Evolutionary conservation across 305 asterid species (phyloP), one percentile per base, ranked within the genome.

Genomic region (Stenogyne calaminthoides): DNA sequence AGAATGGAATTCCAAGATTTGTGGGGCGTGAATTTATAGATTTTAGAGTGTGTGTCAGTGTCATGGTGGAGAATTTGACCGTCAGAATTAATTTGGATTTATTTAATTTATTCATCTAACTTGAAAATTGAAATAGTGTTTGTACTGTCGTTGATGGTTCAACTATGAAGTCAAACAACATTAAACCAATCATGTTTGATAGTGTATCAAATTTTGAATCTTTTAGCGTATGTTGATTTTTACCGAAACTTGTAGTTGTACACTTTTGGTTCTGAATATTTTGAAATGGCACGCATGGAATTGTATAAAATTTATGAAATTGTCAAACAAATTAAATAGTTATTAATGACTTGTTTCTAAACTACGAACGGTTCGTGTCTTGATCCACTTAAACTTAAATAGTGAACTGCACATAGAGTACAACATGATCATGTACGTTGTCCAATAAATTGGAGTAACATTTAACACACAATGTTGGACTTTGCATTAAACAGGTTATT

Each of bases 11-110:
- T 69, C 74, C 56, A 69, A 37, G 34, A 65, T 39, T 14, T 3
- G 47, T 61, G 73, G 74, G 71, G 75, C 78, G 46, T 65, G 70
- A 73, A 79, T 82, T 82, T 82, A 82, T 79, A 82, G 83, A 11
- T 27, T 10, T 14, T 9, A 40, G 14, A 47, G 27, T 52, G 20
- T 36, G 64, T 14, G 73, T n/a, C n/a, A n/a, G 64, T 14, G 73
- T 40, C 3, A 14, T 55, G 83, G 67, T 60, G 72, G 69, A 6
- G 77, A 80, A 59, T 57, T 80, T 73, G 77, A 80, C 77, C 70
- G 36, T n/a, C 3, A 9, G 20, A 15, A 57, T 72, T 75, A 15
- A 57, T 72, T 75, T 52, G 52, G 12, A 52, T n/a, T 16, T 1
- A 2, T 19, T 39, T 0, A 4, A 19, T 39, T 58, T 44, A 25